Evolutionary conservation across 169 alveolate genomes (phyloP).

Genomic region (Cryptosporidium sp.): DNA sequence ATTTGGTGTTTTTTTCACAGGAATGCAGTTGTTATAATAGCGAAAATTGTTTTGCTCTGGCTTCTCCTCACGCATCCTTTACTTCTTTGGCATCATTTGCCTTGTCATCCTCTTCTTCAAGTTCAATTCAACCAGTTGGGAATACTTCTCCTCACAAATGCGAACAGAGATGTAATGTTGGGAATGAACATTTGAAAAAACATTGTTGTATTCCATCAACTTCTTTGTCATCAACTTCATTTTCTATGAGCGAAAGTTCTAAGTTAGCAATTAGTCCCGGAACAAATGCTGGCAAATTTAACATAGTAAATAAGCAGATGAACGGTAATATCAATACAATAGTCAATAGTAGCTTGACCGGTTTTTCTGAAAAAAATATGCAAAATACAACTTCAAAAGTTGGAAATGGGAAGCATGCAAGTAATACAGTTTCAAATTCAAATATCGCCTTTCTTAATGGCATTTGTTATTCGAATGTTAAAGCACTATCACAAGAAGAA

Average conservation of each 20-base stretch:
- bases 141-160: background rate
- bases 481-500: background rate
- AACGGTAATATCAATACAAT: background rate
- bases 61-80: constrained; percentile 20
- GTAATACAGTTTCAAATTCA: background rate
- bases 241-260: constrained; percentile 17
- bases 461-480: background rate
- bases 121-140: constrained; percentile 10
- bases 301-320: background rate
- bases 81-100: constrained; percentile 56
- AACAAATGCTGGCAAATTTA: background rate
- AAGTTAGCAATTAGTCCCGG: constrained; percentile 11
- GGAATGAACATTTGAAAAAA: constrained; percentile 24
- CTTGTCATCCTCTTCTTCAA: constrained; percentile 46
- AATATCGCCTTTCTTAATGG: background rate
- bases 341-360: background rate
- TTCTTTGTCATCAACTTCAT: constrained; percentile 50
- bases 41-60: constrained; percentile 37
- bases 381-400: background rate
- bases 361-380: background rate
- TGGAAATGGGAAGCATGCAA: background rate
- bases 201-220: constrained; percentile 61
- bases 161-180: constrained; percentile 17
- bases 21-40: constrained; percentile 63
- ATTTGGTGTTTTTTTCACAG: background rate